These are phyloP conservation scores for Kluyveromyces aestuarii DNA, from an alignment of 805 yeast genomes.

Conservation along the genomic window DNA sequence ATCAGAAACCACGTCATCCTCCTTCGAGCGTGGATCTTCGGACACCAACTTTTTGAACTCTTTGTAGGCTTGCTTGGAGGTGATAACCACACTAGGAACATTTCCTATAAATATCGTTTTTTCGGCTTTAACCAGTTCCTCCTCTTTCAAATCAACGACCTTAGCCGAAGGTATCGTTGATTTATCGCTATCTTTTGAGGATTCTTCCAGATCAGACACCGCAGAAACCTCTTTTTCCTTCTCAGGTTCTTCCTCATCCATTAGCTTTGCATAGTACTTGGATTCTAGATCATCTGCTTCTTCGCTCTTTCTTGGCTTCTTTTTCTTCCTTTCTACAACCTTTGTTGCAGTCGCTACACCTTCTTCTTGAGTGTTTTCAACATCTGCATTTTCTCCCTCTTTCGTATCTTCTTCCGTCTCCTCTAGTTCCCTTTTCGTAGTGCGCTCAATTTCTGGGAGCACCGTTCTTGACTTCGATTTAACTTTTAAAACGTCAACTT, in stretches of 20 bases:
- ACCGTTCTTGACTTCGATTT: constrained; percentile 17
- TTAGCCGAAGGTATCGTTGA: constrained; percentile 31
- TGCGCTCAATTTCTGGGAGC: constrained; percentile 6
- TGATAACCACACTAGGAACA: constrained; percentile 54
- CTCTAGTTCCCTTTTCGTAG: constrained; percentile 13
- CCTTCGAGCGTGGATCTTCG: constrained; percentile 1
- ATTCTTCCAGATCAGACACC: constrained; percentile 8
- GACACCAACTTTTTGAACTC: constrained; percentile 56
- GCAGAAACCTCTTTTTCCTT: constrained; percentile 6
- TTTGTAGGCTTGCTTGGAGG: constrained; percentile 52
- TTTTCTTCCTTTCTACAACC: constrained; percentile 19
- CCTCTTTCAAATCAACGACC: constrained; percentile 49
- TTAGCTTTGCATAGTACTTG: constrained; percentile 42
- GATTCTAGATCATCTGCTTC: constrained; percentile 38
- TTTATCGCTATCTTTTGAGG: constrained; percentile 17
- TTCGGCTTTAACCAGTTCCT: constrained; percentile 75
- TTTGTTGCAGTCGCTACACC: constrained; percentile 11
- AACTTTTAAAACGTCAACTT: constrained; percentile 30
- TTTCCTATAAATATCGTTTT: constrained; percentile 86
- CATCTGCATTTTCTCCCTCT: constrained; percentile 9
- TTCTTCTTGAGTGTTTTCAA: constrained; percentile 7
- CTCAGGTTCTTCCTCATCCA: constrained; percentile 25
- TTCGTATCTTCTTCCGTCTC: constrained; percentile 3
- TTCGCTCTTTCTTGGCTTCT: constrained; percentile 11
- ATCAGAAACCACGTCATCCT: constrained; percentile 5